These are phyloP conservation scores for Apiospora sp. DNA, from an alignment of 2,329 filamentous ascomycete genomes.

Conservation along the genomic window DNA sequence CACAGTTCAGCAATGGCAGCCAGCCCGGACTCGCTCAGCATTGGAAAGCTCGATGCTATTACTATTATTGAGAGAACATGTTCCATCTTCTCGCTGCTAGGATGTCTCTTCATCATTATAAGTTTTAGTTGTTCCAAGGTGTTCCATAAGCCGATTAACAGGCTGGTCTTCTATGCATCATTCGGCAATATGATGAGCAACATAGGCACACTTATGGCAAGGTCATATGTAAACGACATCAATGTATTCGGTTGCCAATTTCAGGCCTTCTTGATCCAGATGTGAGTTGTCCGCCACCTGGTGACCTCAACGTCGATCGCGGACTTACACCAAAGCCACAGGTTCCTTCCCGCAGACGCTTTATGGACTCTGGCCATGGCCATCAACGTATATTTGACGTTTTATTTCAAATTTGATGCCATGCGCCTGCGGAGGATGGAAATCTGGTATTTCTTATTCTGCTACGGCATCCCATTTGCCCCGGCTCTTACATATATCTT, in stretches of 20 bases:
- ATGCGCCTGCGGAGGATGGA: conserved; percentile 71
- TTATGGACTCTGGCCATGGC: conserved; percentile 85
- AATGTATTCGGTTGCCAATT: conserved; percentile 69
- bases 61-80: conserved; percentile 71
- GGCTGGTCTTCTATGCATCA: conserved; percentile 83
- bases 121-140: conserved; percentile 73
- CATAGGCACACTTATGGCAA: conserved; percentile 77
- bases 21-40: neutral
- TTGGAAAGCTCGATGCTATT: conserved; percentile 42
- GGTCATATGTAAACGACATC: conserved; percentile 60
- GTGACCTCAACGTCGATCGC: neutral
- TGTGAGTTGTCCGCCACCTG: conserved; percentile 58
- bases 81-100: conserved; percentile 75
- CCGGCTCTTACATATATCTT: conserved; percentile 75
- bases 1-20: neutral
- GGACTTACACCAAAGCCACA: conserved; percentile 41
- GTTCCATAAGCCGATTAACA: conserved; percentile 88
- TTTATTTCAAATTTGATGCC: conserved; percentile 77
- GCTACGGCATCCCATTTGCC: conserved; percentile 77
- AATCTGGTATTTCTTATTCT: conserved; percentile 71
- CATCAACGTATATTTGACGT: conserved; percentile 82
- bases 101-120: conserved; percentile 74
- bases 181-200: conserved; percentile 84
- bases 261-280: conserved; percentile 83
- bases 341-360: conserved; percentile 81